Evolutionary conservation across 139 green algal genomes (phyloP), one percentile per base, ranked within the genome.

Genomic region (Bryopsis sp.): DNA sequence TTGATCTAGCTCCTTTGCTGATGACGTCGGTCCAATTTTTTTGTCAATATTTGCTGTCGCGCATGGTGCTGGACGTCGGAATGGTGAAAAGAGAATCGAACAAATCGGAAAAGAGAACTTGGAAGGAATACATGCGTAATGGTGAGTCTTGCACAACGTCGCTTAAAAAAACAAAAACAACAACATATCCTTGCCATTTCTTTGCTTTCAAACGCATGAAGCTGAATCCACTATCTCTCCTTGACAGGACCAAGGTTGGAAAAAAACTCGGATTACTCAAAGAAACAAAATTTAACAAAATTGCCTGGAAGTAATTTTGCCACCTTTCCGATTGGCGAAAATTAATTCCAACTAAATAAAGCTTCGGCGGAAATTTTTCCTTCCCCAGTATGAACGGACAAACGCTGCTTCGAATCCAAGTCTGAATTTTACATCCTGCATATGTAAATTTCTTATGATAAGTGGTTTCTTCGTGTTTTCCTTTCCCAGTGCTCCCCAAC

Each of bases 401-500:
- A 22, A 35, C 48, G 36, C n/a, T 7, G 15, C 26, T 28, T 75
- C 4, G 8, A 32, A 2, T 3, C 31, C 26, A 46, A 38, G 7
- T 46, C 3, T 11, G 1, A 7, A 24, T 2, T n/a, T n/a, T n/a
- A n/a, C n/a, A n/a, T n/a, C n/a, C n/a, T n/a, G n/a, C n/a, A n/a
- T n/a, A n/a, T n/a, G n/a, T n/a, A n/a, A n/a, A n/a, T n/a, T n/a
- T n/a, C n/a, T n/a, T n/a, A n/a, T n/a, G n/a, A n/a, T n/a, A n/a
- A n/a, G n/a, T n/a, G n/a, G n/a, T n/a, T 29, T 39, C 38, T 32
- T 58, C 37, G 2, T 60, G 48, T 7, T 71, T 63, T 33, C 26
- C 29, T 38, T 68, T 28, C 57, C 22, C 75, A 87, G 87, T 97
- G n/a, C 61, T 95, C 1, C 90, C 92, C 19, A 97, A 96, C 70